Base-by-base conservation (phyloP, 306 rosid species). In the Neltuma alba region DNA sequence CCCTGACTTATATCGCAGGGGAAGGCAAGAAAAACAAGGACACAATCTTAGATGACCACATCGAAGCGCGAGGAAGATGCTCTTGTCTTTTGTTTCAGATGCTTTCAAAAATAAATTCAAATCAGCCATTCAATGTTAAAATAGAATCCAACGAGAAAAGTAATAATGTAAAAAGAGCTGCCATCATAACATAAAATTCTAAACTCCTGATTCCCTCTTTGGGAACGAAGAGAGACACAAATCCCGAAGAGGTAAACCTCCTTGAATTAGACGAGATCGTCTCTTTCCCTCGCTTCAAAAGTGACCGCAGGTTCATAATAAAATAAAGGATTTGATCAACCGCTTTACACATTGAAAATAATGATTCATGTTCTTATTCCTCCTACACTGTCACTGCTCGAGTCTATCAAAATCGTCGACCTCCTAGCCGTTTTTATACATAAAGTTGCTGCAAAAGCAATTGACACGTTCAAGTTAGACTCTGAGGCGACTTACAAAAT, bases 331-430 rank as follows among this genome's bases (percentile, higher is more conserved):
- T 38, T 27, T 79, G 71, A 77, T 20, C 74, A 84, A 72, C 89
- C 86, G 84, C 89, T 94, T 85, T 87, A 90, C 94, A 91, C 6
- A 52, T 85, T 85, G 67, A 75, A 82, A 88, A 84, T 20, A 82
- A 63, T 75, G 52, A 27, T 79, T 83, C 74, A 20, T 28, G 80
- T 79, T 68, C 75, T 77, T 25, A 82, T 77, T 82, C 80, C 86
- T 82, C 90, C 83, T 82, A 90, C 75, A 55, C 81, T 88, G 89
- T 92, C 84, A 79, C 92, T 87, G 89, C 93, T 88, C 20, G 95
- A 90, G 83, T 92, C 94, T 88, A 78, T 91, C 79, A 86, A 86
- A 90, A 91, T 95, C 13, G 93, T 95, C 91, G 92, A 78, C 75
- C 95, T 89, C 84, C 90, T 87, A 3, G 95, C 97, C 16, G 92